Base-by-base conservation (phyloP, 2,329 filamentous ascomycete species). In the Lasiodiplodia hormozganensis region DNA sequence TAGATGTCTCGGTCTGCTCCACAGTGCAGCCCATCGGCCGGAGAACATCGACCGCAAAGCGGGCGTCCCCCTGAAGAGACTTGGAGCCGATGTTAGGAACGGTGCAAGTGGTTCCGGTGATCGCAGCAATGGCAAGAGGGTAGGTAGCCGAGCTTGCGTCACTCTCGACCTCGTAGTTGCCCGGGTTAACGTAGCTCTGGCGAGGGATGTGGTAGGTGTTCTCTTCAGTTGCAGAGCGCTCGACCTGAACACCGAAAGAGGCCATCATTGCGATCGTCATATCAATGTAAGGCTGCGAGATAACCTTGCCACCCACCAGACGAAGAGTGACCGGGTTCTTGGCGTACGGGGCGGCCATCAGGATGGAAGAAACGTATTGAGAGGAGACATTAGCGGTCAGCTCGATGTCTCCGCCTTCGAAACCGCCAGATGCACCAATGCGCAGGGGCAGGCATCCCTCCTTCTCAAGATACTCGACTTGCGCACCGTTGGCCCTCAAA, bases 191-290 rank as follows among this genome's bases (percentile, higher is more conserved):
- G 82, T 99, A 99, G 14, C 85, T 83, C 16, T 92, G 93, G 75
- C 92, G 89, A 2, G 96, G 96, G 68, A 99, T 96, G 78, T 96
- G 90, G 81, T 99, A 99, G 5, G 95, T 97, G 77, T 98, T 91
- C 56, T 90, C 87, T 74, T 97, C 94, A 3, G 88, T 90, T 38
- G 87, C 80, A 10, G 94, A 97, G 73, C 88, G 89, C 70, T 89
- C 85, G 14, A 97, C 96, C 49, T 89, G 79, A 51, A 99, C 88
- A 62, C 96, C 96, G 76, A 99, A 99, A 2, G 92, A 87, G 67
- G 87, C 87, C 96, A 99, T 99, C 95, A 99, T 99, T 18, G 94
- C 88, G 65, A 96, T 94, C 2, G 96, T 99, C 95, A 99, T 98
- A 78, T 99, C 94, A 75, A 99, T 98, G 79, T 99, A 99, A 2